Conservation (phyloP, 2,329 filamentous ascomycete species). For the Xylaria sp. region DNA sequence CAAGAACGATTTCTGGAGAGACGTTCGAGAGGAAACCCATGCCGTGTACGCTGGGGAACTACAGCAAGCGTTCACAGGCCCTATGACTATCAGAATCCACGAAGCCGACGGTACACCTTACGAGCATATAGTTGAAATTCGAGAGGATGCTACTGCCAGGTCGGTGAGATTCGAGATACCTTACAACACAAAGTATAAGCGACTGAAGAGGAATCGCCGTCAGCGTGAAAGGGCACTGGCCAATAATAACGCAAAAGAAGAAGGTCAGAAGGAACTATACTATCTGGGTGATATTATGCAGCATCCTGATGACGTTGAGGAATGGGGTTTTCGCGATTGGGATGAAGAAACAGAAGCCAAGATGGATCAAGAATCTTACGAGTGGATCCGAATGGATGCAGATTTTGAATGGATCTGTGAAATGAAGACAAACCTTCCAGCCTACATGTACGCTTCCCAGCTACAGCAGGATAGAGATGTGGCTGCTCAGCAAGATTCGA, state of each 20-base stretch:
- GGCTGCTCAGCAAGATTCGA: constrained; percentile 82
- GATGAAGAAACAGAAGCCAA: constrained; percentile 84
- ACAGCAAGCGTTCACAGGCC: constrained; percentile 88
- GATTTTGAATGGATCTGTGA: constrained; percentile 98
- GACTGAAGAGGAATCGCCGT: constrained; percentile 83
- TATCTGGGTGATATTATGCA: constrained; percentile 92
- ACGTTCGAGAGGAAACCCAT: constrained; percentile 81
- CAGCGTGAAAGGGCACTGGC: constrained; percentile 68
- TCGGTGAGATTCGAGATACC: constrained; percentile 87
- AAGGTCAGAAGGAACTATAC: constrained; percentile 82
- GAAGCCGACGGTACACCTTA: constrained; percentile 98
- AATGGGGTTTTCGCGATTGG: constrained; percentile 92
- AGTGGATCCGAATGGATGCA: constrained; percentile 98
- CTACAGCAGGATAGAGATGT: constrained; percentile 97
- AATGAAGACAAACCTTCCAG: constrained; percentile 82
- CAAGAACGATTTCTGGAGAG: constrained; percentile 81
- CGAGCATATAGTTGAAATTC: constrained; percentile 96
- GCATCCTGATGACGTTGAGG: constrained; percentile 78
- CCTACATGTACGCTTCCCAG: constrained; percentile 98
- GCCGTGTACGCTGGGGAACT: constrained; percentile 75
- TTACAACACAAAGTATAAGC: constrained; percentile 99
- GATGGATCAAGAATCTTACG: constrained; percentile 96
- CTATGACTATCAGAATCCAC: constrained; percentile 97
- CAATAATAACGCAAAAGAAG: constrained; percentile 55
- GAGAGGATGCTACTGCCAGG: constrained; percentile 80